Percentiles rank a stretch among this genome's conserved stretches.
Evolutionary conservation across 345 rosid species (phyloP).

Genomic region (Populus ilicifolia): DNA sequence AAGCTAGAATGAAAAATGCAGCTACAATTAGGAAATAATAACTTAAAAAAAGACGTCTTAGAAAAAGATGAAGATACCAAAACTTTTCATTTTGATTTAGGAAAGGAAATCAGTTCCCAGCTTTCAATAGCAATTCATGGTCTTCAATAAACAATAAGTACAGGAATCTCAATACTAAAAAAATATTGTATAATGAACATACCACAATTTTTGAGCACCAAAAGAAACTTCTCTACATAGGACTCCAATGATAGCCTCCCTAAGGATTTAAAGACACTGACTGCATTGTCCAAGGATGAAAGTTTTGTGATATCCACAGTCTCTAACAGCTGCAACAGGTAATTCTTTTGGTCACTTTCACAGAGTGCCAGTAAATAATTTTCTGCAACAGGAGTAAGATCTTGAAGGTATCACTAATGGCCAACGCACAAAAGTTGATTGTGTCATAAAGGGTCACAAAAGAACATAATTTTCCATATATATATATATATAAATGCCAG

Average conservation of each 20-base stretch:
- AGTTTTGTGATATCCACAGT: conserved; percentile 51
- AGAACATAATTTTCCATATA: not conserved
- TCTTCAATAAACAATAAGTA: not conserved
- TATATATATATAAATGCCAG: not conserved
- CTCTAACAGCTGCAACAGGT: conserved; percentile 55
- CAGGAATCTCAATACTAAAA: conserved; percentile 1
- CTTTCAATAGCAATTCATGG: not conserved
- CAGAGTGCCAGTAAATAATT: conserved; percentile 69
- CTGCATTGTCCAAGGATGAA: conserved; percentile 34
- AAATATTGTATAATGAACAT: conserved; percentile 17
- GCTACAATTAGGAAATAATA: not conserved
- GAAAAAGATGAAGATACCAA: not conserved
- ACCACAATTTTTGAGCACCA: conserved; percentile 46
- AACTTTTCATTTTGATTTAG: not conserved
- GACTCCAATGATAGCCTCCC: conserved; percentile 61
- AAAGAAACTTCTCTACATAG: conserved; percentile 48
- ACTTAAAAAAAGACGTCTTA: not conserved
- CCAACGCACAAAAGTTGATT: not conserved
- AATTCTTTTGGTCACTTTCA: conserved; percentile 49
- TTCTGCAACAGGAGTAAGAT: conserved; percentile 42
- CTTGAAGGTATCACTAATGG: not conserved
- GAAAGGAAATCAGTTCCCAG: not conserved
- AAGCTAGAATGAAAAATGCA: not conserved
- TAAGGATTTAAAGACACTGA: conserved; percentile 51
- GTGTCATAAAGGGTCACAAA: not conserved